Conservation (phyloP, 805 yeast genomes). For the Candida piceae region DNA sequence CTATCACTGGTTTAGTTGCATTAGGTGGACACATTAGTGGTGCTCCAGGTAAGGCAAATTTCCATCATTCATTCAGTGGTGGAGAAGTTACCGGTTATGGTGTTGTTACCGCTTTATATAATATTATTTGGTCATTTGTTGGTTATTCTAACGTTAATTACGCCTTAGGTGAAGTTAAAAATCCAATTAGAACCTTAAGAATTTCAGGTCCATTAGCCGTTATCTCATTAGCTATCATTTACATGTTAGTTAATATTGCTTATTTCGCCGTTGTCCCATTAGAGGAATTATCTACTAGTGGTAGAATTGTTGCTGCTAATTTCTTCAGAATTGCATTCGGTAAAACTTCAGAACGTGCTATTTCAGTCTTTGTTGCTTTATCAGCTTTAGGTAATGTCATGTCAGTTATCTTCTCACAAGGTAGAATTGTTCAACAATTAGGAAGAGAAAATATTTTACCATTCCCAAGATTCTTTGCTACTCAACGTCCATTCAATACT, state of each 20-base stretch:
- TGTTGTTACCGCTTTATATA: slow-evolving; percentile 69
- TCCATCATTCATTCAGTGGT: slow-evolving; percentile 34
- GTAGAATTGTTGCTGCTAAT: slow-evolving; percentile 68
- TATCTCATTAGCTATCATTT: slow-evolving; percentile 52
- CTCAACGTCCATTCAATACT: slow-evolving; percentile 65
- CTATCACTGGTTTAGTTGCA: slow-evolving; percentile 80
- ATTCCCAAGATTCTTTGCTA: slow-evolving; percentile 63
- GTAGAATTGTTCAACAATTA: slow-evolving; percentile 71
- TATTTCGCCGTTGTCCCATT: slow-evolving; percentile 78
- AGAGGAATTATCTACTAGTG: slow-evolving; percentile 52
- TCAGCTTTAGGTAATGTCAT: slow-evolving; percentile 78
- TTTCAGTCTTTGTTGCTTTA: slow-evolving; percentile 74
- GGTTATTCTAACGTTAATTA: slow-evolving; percentile 83
- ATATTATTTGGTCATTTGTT: slow-evolving; percentile 79
- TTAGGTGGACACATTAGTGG: slow-evolving; percentile 59
- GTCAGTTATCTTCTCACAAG: slow-evolving; percentile 78
- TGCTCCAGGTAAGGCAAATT: slow-evolving; percentile 34
- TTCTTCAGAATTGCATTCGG: slow-evolving; percentile 76
- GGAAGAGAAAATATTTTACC: slow-evolving; percentile 80
- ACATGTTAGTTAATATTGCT: slow-evolving; percentile 74
- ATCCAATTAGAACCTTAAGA: slow-evolving; percentile 65
- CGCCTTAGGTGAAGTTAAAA: slow-evolving; percentile 73
- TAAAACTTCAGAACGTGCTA: slow-evolving; percentile 52
- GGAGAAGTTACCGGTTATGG: slow-evolving; percentile 45
- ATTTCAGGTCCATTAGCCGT: slow-evolving; percentile 75